Conservation (phyloP, 1,284 basidiomycete genomes). For the Cystobasidiaceae sp. region DNA sequence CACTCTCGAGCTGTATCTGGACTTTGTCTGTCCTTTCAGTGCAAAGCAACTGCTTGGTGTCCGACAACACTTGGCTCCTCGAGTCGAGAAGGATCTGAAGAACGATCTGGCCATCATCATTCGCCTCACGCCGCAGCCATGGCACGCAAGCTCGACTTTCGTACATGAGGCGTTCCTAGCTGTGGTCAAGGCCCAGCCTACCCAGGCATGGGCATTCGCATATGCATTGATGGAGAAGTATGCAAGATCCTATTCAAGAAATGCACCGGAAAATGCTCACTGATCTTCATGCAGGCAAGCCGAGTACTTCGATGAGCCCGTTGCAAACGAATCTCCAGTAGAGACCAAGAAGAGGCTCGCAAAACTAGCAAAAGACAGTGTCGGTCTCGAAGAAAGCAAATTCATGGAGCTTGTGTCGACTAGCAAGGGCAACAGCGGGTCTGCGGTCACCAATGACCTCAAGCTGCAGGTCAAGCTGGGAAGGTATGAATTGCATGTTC, state of each 20-base stretch:
- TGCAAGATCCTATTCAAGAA: too few species aligned
- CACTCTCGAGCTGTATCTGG: conserved; percentile 30
- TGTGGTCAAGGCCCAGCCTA: conserved; percentile 39
- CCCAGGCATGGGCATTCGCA: conserved; percentile 45
- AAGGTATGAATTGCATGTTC: conserved; percentile 1
- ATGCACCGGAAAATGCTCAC: too few species aligned
- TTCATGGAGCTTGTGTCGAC: conserved; percentile 45
- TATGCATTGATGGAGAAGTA: conserved; percentile 45
- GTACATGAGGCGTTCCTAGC: conserved; percentile 48
- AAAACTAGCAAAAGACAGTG: conserved; percentile 42
- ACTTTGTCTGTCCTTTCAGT: conserved; percentile 45
- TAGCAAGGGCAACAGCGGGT: conserved; percentile 45
- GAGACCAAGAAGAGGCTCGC: conserved; percentile 46
- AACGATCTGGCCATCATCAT: conserved; percentile 21
- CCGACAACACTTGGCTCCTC: conserved; percentile 44
- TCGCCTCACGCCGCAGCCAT: conserved; percentile 34
- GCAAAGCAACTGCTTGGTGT: conserved; percentile 47
- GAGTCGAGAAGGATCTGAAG: conserved; percentile 41
- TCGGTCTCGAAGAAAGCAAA: conserved; percentile 42
- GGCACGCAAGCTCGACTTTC: conserved; percentile 42
- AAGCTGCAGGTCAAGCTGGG: conserved; percentile 39
- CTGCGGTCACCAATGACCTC: conserved; percentile 32
- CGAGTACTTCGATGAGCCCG: conserved; percentile 46
- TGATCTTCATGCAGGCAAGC: conserved; percentile 22
- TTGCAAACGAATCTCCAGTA: conserved; percentile 44